Percentiles rank a stretch among this genome's conserved stretches.
Conservation (phyloP, 192 early-diverging fungal species). For the Linderina pennispora region DNA sequence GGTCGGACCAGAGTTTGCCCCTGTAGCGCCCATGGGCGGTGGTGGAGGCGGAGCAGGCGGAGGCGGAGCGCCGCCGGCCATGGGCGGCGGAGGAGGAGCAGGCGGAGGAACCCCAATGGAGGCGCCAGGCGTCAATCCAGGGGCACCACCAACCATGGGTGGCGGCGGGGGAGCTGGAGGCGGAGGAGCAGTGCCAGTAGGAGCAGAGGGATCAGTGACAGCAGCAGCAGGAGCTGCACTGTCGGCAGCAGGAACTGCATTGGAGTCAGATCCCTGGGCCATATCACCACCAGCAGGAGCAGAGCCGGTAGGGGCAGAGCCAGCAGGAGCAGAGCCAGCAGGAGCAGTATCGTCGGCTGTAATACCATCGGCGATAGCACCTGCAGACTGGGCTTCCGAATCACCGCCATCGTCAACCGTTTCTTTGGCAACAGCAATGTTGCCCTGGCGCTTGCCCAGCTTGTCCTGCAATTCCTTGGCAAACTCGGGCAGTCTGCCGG, state of each 20-base stretch:
- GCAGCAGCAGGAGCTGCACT: too few relatives aligned
- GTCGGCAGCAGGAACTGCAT: too few relatives aligned
- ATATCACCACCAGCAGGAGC: background rate
- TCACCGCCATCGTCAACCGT: too few relatives aligned
- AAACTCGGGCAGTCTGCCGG: conserved; percentile 38
- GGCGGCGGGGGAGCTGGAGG: conserved; percentile 21
- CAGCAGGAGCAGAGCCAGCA: too few relatives aligned
- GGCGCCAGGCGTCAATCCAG: too few relatives aligned
- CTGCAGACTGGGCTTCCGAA: background rate
- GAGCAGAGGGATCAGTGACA: conserved; percentile 3
- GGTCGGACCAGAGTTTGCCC: conserved; percentile 12
- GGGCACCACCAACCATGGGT: conserved; percentile 6
- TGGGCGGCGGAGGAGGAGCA: conserved; percentile 32
- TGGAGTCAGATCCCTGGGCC: too few relatives aligned
- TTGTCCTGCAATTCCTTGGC: conserved; percentile 41
- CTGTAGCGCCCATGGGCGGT: conserved; percentile 2
- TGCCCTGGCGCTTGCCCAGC: conserved; percentile 12
- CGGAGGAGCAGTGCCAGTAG: conserved; percentile 14
- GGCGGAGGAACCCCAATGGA: too few relatives aligned
- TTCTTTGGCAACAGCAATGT: too few relatives aligned
- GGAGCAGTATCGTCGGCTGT: too few relatives aligned
- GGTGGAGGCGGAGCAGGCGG: conserved; percentile 32
- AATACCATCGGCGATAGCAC: conserved; percentile 1
- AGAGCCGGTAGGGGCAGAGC: too few relatives aligned
- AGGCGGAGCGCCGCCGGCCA: conserved; percentile 14